Evolutionary conservation across 345 rosid species (phyloP).

Genomic region (Linum tenue): DNA sequence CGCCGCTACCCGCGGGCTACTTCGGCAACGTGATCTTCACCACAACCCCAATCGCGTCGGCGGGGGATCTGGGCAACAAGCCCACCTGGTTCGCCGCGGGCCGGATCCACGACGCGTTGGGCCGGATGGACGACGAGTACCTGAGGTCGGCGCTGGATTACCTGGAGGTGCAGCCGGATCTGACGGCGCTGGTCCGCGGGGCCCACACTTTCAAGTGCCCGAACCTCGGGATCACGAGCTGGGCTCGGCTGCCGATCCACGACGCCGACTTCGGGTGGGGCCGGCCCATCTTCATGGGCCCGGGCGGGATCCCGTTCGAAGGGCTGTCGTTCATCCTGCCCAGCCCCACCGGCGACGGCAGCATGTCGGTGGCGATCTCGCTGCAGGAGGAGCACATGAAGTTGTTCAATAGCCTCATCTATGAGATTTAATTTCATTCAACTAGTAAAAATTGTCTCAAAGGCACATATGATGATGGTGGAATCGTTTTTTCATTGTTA

Average conservation of each 20-base stretch:
- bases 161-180: slow-evolving; percentile 81
- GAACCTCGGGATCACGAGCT: slow-evolving; percentile 78
- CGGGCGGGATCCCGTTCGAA: slow-evolving; percentile 77
- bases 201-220: slow-evolving; percentile 81
- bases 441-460: too few relatives aligned
- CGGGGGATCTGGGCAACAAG: slow-evolving; percentile 57
- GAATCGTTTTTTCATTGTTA: too few relatives aligned
- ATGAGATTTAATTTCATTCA: slow-evolving; percentile 23
- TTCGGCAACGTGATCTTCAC: slow-evolving; percentile 92
- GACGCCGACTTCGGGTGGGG: slow-evolving; percentile 98
- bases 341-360: slow-evolving; percentile 65
- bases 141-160: slow-evolving; percentile 91
- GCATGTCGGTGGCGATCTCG: slow-evolving; percentile 71
- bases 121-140: slow-evolving; percentile 72
- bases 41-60: slow-evolving; percentile 65
- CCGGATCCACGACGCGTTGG: slow-evolving; percentile 65
- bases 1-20: slow-evolving; percentile 78
- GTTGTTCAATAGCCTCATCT: slow-evolving; percentile 50
- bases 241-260: slow-evolving; percentile 79
- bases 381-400: slow-evolving; percentile 76
- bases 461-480: too few relatives aligned
- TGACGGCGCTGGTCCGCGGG: slow-evolving; percentile 67
- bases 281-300: slow-evolving; percentile 85
- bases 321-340: slow-evolving; percentile 74
- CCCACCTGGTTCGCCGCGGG: slow-evolving; percentile 89